Evolutionary conservation across 768 basidiomycete species (phyloP), one percentile per base, ranked within the genome.

Genomic region (Tricholoma flavovirens): DNA sequence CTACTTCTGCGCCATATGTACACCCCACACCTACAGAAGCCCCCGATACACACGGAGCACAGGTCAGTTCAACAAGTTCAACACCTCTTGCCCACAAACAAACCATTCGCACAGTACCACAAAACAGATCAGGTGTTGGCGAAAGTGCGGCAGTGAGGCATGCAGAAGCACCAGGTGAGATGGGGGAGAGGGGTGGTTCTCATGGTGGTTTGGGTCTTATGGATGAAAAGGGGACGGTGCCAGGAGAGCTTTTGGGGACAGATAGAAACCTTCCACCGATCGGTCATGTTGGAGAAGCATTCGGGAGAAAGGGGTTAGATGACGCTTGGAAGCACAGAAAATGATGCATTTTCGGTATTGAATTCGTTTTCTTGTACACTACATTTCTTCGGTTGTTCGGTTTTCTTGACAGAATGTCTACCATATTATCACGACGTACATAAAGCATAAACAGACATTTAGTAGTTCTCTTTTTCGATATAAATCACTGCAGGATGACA

Each of bases 311-410:
- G 56, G 82, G 77, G 42, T 64, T 79, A 30, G 66, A 75, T 58
- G 72, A 73, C 51, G 76, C 75, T 53, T 79, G 77, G 81, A 77
- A 79, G 69, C 64, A 67, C 59, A 73, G 79, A 61, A 82, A 77
- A 66, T 79, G 61, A 69, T 35, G 35, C 30, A 24, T 43, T 51
- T 55, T 26, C n/a, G n/a, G n/a, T n/a, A n/a, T 54, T 40, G 29
- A 52, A 32, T 53, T 49, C 14, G 6, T 35, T 43, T 40, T 52
- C 53, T 33, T 53, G 48, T 32, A 40, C 43, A 40, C 5, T 26
- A 26, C n/a, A n/a, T 21, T 50, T 51, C 7, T 32, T 50, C 48
- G 19, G 12, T 55, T 40, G 29, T 36, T 11, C 5, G 10, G 32
- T 40, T 42, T 7, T 42, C 40, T 42, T 42, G 1, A 24, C 6